These are phyloP conservation scores for Albugo laibachii DNA, from an alignment of 352 stramenopile species.

Conservation along the genomic window DNA sequence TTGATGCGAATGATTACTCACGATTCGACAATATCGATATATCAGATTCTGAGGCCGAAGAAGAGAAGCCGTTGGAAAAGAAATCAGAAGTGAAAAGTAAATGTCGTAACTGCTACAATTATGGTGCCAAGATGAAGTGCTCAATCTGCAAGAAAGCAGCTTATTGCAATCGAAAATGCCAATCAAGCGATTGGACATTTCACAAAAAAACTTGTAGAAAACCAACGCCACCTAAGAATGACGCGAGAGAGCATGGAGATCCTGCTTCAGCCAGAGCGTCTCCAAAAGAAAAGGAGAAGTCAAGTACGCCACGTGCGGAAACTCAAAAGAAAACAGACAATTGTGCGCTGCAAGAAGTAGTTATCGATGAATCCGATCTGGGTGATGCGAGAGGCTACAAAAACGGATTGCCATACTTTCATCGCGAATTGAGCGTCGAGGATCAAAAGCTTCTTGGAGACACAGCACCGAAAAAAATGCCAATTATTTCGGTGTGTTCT, in stretches of 20 bases:
- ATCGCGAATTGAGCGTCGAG: constrained; percentile 91
- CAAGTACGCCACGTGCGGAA: constrained; percentile 1
- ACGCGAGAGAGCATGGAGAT: constrained; percentile 10
- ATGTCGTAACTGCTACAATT: constrained; percentile 66
- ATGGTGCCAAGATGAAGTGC: constrained; percentile 66
- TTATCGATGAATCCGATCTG: constrained; percentile 45
- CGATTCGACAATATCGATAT: constrained; percentile 61
- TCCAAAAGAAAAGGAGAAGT: neutral
- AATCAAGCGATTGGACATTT: constrained; percentile 70
- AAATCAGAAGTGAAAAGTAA: neutral
- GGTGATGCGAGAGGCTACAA: constrained; percentile 60
- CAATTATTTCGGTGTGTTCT: constrained; percentile 5
- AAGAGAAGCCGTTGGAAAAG: constrained; percentile 14
- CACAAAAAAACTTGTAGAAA: constrained; percentile 81
- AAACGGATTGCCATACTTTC: constrained; percentile 88
- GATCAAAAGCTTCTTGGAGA: constrained; percentile 94
- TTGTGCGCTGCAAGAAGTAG: constrained; percentile 12
- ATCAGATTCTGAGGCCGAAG: constrained; percentile 13
- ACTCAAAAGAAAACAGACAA: constrained; percentile 8
- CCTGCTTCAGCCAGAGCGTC: constrained; percentile 3
- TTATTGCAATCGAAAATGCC: constrained; percentile 62
- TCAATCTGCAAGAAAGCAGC: constrained; percentile 72
- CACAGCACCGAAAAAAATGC: constrained; percentile 76
- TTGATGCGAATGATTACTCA: constrained; percentile 76
- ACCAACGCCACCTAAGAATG: constrained; percentile 28